phyloP scores from a whole-genome alignment of 2,329 filamentous ascomycete species.

The Aspergillus sp. region DNA sequence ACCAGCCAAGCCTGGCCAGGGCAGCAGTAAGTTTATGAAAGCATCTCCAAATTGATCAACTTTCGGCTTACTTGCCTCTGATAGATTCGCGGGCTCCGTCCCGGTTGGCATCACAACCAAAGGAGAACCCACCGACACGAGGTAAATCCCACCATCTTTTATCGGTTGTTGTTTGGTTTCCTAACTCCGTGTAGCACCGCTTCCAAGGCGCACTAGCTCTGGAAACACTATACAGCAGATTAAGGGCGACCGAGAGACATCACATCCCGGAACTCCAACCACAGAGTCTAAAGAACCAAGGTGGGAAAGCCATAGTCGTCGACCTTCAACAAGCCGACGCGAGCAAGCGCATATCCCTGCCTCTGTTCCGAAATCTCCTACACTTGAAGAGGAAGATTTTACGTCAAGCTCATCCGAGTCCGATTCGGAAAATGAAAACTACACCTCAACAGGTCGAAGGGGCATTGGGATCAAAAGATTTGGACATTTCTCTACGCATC shows the following conservation, averaged over 20 bases:
- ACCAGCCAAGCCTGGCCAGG: conserved; percentile 20
- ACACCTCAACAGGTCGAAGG: conserved; percentile 20
- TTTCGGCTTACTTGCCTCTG: not conserved
- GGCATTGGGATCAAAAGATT: conserved; percentile 37
- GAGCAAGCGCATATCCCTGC: conserved; percentile 24
- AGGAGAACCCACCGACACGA: conserved; percentile 29
- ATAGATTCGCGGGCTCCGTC: conserved; percentile 38
- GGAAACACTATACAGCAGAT: conserved; percentile 31
- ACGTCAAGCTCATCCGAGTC: conserved; percentile 31
- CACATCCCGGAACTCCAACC: conserved; percentile 25
- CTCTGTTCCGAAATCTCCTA: conserved; percentile 29
- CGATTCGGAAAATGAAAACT: conserved; percentile 32
- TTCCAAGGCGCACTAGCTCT: conserved; percentile 30
- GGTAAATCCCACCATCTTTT: conserved; percentile 20
- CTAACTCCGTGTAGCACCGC: conserved; percentile 16
- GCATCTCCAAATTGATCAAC: too few species aligned
- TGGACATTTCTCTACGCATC: conserved; percentile 40
- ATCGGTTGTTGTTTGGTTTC: not conserved
- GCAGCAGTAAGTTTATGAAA: not conserved
- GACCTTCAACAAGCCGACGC: conserved; percentile 23
- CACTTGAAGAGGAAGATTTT: conserved; percentile 34
- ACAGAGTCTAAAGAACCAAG: conserved; percentile 25
- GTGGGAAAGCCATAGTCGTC: conserved; percentile 22
- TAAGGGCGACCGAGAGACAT: conserved; percentile 22
- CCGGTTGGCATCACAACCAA: conserved; percentile 38